Conservation (phyloP, 164 flowering plant species). For the Umbilicus rupestris region DNA sequence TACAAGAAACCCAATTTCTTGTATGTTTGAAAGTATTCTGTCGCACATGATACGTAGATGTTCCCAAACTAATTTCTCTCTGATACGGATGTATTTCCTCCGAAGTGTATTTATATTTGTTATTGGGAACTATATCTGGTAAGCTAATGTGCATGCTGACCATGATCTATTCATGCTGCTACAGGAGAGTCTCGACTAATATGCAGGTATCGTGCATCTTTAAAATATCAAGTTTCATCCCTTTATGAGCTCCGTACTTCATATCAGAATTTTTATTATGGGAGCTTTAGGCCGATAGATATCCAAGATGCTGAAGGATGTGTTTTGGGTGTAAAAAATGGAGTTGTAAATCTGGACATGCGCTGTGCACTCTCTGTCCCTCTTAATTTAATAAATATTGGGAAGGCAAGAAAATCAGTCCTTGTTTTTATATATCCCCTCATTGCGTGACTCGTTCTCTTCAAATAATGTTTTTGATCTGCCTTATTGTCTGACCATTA, state of each 20-base stretch:
- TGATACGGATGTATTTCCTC: background rate
- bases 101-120: background rate
- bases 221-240: background rate
- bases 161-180: conserved; percentile 11
- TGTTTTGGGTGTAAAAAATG: conserved; percentile 22
- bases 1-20: background rate
- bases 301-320: conserved; percentile 38
- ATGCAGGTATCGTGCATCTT: conserved; percentile 44
- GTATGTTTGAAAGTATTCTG: background rate
- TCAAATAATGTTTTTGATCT: background rate
- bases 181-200: conserved; percentile 62
- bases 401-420: conserved; percentile 33
- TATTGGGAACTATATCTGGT: background rate
- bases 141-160: background rate
- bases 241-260: too few relatives aligned
- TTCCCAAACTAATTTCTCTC: background rate
- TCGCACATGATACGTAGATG: background rate
- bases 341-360: conserved; percentile 28
- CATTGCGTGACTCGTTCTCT: background rate
- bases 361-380: conserved; percentile 45
- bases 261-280: too few relatives aligned
- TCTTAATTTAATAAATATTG: conserved; percentile 58
- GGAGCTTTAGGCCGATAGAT: conserved; percentile 39
- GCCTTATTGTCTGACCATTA: background rate
- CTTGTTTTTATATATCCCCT: background rate